Evolutionary conservation across 768 basidiomycete species (phyloP), one percentile per base, ranked within the genome.

Genomic region (Leccinum sublutescens): DNA sequence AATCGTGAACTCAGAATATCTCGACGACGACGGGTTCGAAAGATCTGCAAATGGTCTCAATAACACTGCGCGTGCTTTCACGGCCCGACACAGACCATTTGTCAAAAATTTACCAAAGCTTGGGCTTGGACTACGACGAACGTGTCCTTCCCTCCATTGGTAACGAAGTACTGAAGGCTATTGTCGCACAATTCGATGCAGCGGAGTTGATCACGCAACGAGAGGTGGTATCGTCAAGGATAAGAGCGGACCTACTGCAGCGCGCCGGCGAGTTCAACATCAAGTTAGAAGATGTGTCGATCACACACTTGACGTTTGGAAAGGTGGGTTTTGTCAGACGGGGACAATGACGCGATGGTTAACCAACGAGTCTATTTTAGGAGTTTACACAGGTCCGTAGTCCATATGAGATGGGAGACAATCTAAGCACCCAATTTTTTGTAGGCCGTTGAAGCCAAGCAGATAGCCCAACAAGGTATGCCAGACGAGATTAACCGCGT

Each of bases 1-100:
- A 4, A 53, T 29, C 10, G 6, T 29, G 58, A 15, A 40, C 17
- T 60, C 63, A 96, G 93, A 97, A 97, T 70, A 98, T 98, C 57
- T 95, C 92, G n/a, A 98, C 97, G 2, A 97, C 92, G 2, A 98
- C 97, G 23, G 97, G 97, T 34, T 98, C 95, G 10, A 98, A 98
- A 73, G 95, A 99, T 73, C 78, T 99, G 76, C 96, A 98, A 76
- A 98, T 98, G 94, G 93, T 99, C 57, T 91, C 95, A 34, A 88
- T 99, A 55, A 98, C 96, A 0, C 83, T 98, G 53, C 91, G 97
- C 58, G 96, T 99, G 36, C 85, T 99, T 65, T 97, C 94, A 23
- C 81, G 95, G 53, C 97, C 97, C 17, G 95, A 98, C 76, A 84
- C 89, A 36, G 77, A 83, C 31, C 92, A 96, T 73, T 81, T 99